Base-by-base conservation (phyloP, 1,284 basidiomycete species). In the Retiboletus flavoniger region DNA sequence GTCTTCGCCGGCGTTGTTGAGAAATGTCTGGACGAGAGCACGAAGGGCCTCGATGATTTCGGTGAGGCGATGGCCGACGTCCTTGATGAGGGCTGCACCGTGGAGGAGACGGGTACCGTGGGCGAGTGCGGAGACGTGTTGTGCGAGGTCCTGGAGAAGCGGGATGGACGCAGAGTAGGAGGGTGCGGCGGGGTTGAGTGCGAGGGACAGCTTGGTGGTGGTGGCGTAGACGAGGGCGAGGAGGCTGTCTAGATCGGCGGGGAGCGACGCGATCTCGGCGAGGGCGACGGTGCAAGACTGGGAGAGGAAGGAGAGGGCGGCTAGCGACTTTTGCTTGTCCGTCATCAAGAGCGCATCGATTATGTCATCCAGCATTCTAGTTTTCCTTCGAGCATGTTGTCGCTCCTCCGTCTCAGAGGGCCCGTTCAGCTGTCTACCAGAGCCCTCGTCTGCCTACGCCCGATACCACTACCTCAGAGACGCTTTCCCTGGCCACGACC, bases 201-300 rank as follows among this genome's bases (percentile, higher is more conserved):
- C 76, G 28, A 91, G 76, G 1, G 87, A 75, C 32, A 89, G 66
- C 64, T 87, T 91, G 10, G 86, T 90, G 1, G 80, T 74, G 21
- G 79, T 72, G 9, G 75, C 72, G 67, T 87, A 78, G n/a, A 89
- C 64, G 53, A 89, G 74, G 3, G 82, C 75, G 32, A 89, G 74
- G 29, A 90, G 73, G 2, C 83, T 80, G 17, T 82, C 58, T 21
- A 85, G 73, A 63, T 91, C 89, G 44, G 76, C 75, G 59, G 75
- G 78, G 35, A 87, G 31, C 11, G 65, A 58, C 16, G 57, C 47
- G 49, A 66, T 51, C 47, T 60, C 47, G 64, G 75, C 57, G 49
- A 79, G 66, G 1, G 79, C 78, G 35, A 74, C 71, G 7, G 73
- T 67, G 68, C 81, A 85, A 8, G 76, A 77, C 49, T 81, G 67